A percentile compares a stretch with the other conserved stretches of the same genome.
Evolutionary conservation across 108 stramenopile species (phyloP).

Genomic region (Skeletonema potamos): DNA sequence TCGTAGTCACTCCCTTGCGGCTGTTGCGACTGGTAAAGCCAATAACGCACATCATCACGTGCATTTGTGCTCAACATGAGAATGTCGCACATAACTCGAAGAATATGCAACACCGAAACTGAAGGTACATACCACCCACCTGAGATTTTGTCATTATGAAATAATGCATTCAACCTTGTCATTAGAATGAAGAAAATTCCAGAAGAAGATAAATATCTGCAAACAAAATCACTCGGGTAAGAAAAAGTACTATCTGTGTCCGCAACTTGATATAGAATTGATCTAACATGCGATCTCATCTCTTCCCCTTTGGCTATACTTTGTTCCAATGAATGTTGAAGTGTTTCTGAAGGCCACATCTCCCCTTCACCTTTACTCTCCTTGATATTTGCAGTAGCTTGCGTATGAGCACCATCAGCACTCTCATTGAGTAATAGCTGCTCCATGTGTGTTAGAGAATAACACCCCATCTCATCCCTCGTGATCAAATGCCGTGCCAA

Average conservation of each 20-base stretch:
- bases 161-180: neutral
- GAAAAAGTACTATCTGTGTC: neutral
- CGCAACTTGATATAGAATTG: constrained; percentile 22
- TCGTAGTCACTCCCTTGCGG: neutral
- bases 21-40: constrained; percentile 24
- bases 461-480: constrained; percentile 36
- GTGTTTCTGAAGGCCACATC: neutral
- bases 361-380: too few relatives aligned
- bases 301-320: constrained; percentile 10
- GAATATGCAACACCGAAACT: constrained; percentile 23
- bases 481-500: constrained; percentile 21
- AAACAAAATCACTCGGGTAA: neutral
- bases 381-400: neutral
- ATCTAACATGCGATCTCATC: constrained; percentile 21
- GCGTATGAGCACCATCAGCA: neutral
- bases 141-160: neutral
- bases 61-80: constrained; percentile 27
- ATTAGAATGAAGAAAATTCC: neutral
- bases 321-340: neutral
- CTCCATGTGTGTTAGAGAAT: neutral
- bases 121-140: constrained; percentile 4
- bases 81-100: constrained; percentile 25
- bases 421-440: neutral
- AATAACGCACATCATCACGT: constrained; percentile 33
- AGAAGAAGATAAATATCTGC: neutral